Evolutionary conservation across 2,329 filamentous ascomycete species (phyloP).

Genomic region (Ceratocystiopsis sp.): DNA sequence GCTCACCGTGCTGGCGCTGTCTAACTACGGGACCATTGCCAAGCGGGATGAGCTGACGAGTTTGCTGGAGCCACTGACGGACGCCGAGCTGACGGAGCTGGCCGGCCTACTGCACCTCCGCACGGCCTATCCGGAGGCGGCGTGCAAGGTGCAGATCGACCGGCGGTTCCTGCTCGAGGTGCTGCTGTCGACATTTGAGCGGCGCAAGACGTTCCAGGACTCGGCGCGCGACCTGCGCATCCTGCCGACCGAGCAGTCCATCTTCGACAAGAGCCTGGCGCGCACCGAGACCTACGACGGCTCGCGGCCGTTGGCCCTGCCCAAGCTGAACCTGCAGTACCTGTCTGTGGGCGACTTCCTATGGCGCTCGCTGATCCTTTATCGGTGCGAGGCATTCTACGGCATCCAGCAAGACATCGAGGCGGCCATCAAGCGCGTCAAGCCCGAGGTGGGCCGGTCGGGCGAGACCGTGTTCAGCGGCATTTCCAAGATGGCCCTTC

Average conservation of each 20-base stretch:
- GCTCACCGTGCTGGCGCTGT: constrained; percentile 75
- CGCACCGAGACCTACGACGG: constrained; percentile 80
- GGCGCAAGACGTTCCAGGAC: constrained; percentile 69
- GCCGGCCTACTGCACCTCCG: constrained; percentile 59
- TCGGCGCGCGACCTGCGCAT: constrained; percentile 51
- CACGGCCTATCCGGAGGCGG: constrained; percentile 56
- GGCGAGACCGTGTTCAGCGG: constrained; percentile 63
- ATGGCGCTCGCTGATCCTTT: constrained; percentile 84
- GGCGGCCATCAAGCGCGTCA: constrained; percentile 59
- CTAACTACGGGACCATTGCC: constrained; percentile 81
- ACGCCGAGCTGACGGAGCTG: constrained; percentile 56
- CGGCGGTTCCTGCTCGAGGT: constrained; percentile 53
- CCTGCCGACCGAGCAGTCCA: constrained; percentile 63
- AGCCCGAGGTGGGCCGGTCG: constrained; percentile 46
- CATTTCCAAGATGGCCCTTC: constrained; percentile 80
- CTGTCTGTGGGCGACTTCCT: constrained; percentile 88
- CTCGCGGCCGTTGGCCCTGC: constrained; percentile 70
- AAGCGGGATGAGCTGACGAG: constrained; percentile 61
- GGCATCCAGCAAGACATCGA: constrained; percentile 86
- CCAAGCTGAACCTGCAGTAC: constrained; percentile 92
- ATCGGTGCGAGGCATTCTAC: constrained; percentile 83
- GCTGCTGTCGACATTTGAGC: constrained; percentile 58
- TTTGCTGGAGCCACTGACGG: constrained; percentile 55
- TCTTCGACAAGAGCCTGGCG: constrained; percentile 66
- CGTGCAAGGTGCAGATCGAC: constrained; percentile 44